These are phyloP conservation scores for Fusarium sp. DNA, from an alignment of 2,329 filamentous ascomycete genomes.

Conservation along the genomic window DNA sequence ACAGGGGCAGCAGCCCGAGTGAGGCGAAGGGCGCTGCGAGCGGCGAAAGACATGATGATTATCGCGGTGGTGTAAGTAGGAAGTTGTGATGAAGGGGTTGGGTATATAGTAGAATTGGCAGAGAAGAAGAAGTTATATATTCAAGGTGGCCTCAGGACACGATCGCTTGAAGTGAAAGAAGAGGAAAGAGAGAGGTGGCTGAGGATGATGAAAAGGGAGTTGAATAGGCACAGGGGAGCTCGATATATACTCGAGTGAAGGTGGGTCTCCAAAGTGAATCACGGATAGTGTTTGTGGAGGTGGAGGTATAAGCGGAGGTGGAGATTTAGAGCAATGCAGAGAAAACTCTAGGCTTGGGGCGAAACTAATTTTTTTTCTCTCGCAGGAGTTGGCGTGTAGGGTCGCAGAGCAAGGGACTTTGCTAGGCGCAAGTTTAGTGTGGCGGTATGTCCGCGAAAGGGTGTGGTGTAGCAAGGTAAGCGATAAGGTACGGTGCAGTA, in stretches of 20 bases:
- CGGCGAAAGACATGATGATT: constrained; percentile 51
- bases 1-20: constrained; percentile 48
- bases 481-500: constrained; percentile 22
- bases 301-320: constrained; percentile 9
- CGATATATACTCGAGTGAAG: constrained; percentile 41
- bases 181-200: constrained; percentile 10
- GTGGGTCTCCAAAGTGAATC: constrained; percentile 36
- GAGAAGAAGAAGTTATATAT: constrained; percentile 21
- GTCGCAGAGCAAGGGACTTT: constrained; percentile 30
- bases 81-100: constrained; percentile 1
- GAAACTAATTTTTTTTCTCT: constrained; percentile 12
- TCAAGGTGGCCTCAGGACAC: not conserved
- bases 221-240: constrained; percentile 32
- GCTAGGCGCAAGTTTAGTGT: constrained; percentile 46
- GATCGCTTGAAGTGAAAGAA: constrained; percentile 17
- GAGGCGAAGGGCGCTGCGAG: constrained; percentile 51
- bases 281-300: constrained; percentile 27
- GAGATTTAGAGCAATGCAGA: constrained; percentile 18
- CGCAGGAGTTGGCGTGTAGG: constrained; percentile 21
- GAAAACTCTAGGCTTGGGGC: constrained; percentile 34
- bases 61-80: constrained; percentile 13
- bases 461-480: constrained; percentile 24
- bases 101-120: not conserved
- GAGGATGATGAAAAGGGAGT: constrained; percentile 16
- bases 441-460: constrained; percentile 47